Evolutionary conservation across 371 early-diverging fungal species (phyloP).

Genomic region (Mucor indicus): DNA sequence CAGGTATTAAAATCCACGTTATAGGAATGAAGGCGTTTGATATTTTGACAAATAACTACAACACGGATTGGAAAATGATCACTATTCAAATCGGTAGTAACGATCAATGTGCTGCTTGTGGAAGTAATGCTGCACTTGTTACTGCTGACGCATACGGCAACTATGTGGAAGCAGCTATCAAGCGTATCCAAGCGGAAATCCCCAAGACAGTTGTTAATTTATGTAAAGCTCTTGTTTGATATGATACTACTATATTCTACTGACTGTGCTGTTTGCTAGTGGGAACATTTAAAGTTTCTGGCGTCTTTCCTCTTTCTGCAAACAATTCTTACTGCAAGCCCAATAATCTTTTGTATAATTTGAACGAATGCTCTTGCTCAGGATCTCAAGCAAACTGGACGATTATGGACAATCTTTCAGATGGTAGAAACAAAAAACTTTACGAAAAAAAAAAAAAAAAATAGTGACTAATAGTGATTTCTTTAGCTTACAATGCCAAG

Average conservation of each 20-base stretch:
- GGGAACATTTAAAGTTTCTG: conserved; percentile 20
- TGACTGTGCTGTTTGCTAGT: too few relatives aligned
- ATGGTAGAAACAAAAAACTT: too few relatives aligned
- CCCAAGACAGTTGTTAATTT: conserved; percentile 24
- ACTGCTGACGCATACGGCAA: conserved; percentile 15
- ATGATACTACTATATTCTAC: too few relatives aligned
- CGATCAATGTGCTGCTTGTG: conserved; percentile 23
- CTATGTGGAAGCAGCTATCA: conserved; percentile 24
- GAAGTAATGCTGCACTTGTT: background rate
- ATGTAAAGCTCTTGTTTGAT: conserved; percentile 6
- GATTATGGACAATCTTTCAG: conserved; percentile 16
- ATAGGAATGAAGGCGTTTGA: conserved; percentile 14
- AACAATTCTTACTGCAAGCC: conserved; percentile 15
- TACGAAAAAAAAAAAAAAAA: too few relatives aligned
- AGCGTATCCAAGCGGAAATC: conserved; percentile 16
- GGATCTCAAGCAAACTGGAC: conserved; percentile 8
- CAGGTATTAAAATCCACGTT: too few relatives aligned
- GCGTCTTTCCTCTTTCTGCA: conserved; percentile 12
- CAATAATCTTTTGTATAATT: conserved; percentile 10
- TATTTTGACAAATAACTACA: conserved; percentile 2
- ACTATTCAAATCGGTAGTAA: conserved; percentile 31
- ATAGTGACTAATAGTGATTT: too few relatives aligned
- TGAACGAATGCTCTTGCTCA: conserved; percentile 14
- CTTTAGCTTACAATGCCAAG: conserved; percentile 9
- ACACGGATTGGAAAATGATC: conserved; percentile 26